A percentile compares a stretch with the other conserved stretches of the same genome.
phyloP scores from a whole-genome alignment of 148 eudicot genomes.

The Dianthus caryophyllus region DNA sequence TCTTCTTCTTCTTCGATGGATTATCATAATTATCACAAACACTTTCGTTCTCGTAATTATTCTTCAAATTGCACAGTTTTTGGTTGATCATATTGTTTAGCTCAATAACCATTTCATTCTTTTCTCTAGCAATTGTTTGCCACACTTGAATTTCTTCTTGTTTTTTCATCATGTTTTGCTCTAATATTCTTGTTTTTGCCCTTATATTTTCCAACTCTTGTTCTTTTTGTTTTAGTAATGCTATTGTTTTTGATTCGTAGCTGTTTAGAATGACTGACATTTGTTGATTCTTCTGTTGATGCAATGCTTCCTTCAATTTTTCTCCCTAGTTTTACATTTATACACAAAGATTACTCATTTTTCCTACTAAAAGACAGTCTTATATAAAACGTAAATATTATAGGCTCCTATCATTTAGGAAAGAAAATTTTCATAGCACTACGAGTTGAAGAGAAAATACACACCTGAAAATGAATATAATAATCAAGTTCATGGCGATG shows the following conservation, averaged over 20 bases:
- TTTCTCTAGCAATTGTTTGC: constrained; percentile 7
- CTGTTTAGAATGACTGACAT: neutral
- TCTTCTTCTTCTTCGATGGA: neutral
- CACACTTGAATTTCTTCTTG: neutral
- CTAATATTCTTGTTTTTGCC: neutral
- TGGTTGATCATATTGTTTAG: constrained; percentile 2
- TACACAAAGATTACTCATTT: neutral
- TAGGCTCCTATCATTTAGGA: too few relatives aligned
- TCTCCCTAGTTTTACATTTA: constrained; percentile 6
- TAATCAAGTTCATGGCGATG: constrained; percentile 6
- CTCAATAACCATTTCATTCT: constrained; percentile 5
- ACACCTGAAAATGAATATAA: constrained; percentile 11
- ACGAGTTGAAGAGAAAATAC: neutral
- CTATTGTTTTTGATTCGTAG: neutral
- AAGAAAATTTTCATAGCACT: too few relatives aligned
- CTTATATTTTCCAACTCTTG: neutral
- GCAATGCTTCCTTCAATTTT: constrained; percentile 4
- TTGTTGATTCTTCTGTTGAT: constrained; percentile 11
- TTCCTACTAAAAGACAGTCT: neutral
- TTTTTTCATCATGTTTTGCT: neutral
- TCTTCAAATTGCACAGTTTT: neutral
- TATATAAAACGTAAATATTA: too few relatives aligned
- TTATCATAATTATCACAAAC: neutral
- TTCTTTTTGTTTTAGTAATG: constrained; percentile 8
- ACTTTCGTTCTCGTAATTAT: constrained; percentile 3